Evolutionary conservation across 495 filamentous ascomycete genomes (phyloP).

Genomic region (Halenospora varia): DNA sequence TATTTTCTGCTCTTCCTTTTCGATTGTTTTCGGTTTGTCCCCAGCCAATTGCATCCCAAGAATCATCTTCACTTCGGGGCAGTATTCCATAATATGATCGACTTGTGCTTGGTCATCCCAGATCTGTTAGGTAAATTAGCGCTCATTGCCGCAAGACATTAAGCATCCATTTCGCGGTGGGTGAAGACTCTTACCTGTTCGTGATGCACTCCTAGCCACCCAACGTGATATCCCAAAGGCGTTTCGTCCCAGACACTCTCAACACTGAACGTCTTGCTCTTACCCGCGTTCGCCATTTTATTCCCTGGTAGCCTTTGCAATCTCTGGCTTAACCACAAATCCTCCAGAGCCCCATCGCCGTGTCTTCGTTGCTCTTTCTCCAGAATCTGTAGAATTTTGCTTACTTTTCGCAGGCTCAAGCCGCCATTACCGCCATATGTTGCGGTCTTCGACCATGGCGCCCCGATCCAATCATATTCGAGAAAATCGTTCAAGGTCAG

Average conservation of each 20-base stretch:
- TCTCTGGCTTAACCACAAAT: slow-evolving; percentile 19
- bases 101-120: slow-evolving; percentile 18
- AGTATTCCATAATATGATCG: slow-evolving; percentile 19
- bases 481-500: slow-evolving; percentile 17
- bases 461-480: slow-evolving; percentile 25
- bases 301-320: slow-evolving; percentile 1
- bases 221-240: slow-evolving; percentile 25
- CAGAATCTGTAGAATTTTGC: slow-evolving; percentile 17
- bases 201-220: slow-evolving; percentile 14
- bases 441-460: slow-evolving; percentile 22
- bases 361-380: slow-evolving; percentile 8
- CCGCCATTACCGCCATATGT: slow-evolving; percentile 25
- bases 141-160: not conserved
- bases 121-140: slow-evolving; percentile 4
- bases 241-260: slow-evolving; percentile 24
- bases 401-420: slow-evolving; percentile 18
- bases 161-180: not conserved
- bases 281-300: slow-evolving; percentile 16
- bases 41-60: slow-evolving; percentile 19
- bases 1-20: no score
- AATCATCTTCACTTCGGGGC: slow-evolving; percentile 23
- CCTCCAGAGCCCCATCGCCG: slow-evolving; percentile 17
- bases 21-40: slow-evolving; percentile 15
- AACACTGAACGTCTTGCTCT: slow-evolving; percentile 22
- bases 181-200: slow-evolving; percentile 5